A percentile compares a stretch with the other conserved stretches of the same genome.
phyloP scores from a whole-genome alignment of 2,329 filamentous ascomycete genomes.

The Knufia fluminis region DNA sequence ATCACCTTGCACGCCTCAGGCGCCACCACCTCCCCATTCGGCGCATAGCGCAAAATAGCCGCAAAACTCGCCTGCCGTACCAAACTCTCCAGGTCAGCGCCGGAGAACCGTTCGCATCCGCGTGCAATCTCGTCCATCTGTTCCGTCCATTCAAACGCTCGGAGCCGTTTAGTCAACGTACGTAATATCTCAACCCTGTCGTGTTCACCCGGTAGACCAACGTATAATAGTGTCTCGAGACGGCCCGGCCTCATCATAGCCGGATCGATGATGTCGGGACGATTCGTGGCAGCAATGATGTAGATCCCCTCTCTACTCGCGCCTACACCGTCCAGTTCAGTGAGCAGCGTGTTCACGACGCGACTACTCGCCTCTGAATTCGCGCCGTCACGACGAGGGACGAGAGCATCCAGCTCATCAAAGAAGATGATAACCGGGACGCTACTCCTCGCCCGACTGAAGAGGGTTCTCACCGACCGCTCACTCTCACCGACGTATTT shows the following conservation, averaged over 20 bases:
- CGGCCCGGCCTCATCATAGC: slow-evolving; percentile 90
- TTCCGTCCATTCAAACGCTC: slow-evolving; percentile 41
- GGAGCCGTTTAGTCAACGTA: slow-evolving; percentile 49
- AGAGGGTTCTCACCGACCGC: slow-evolving; percentile 83
- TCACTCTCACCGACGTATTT: slow-evolving; percentile 98
- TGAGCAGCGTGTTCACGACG: slow-evolving; percentile 89
- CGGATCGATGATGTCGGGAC: slow-evolving; percentile 91
- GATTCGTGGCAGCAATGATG: slow-evolving; percentile 88
- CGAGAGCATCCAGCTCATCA: slow-evolving; percentile 89
- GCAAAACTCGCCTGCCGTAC: slow-evolving; percentile 50
- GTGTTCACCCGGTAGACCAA: slow-evolving; percentile 69
- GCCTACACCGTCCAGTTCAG: slow-evolving; percentile 78
- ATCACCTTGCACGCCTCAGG: slow-evolving; percentile 21
- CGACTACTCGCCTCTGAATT: slow-evolving; percentile 75
- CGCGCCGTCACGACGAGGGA: slow-evolving; percentile 69
- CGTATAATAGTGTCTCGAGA: slow-evolving; percentile 77
- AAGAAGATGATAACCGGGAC: slow-evolving; percentile 96
- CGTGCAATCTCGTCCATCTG: slow-evolving; percentile 57
- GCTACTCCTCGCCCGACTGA: slow-evolving; percentile 74
- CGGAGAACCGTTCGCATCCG: slow-evolving; percentile 69
- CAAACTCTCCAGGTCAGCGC: slow-evolving; percentile 54
- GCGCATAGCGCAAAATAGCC: slow-evolving; percentile 38
- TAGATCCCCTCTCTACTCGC: slow-evolving; percentile 75
- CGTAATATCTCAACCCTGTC: slow-evolving; percentile 80
- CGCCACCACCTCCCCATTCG: slow-evolving; percentile 38